Evolutionary conservation across 2,329 filamentous ascomycete genomes (phyloP).

Genomic region (Hypoxylon sp.): DNA sequence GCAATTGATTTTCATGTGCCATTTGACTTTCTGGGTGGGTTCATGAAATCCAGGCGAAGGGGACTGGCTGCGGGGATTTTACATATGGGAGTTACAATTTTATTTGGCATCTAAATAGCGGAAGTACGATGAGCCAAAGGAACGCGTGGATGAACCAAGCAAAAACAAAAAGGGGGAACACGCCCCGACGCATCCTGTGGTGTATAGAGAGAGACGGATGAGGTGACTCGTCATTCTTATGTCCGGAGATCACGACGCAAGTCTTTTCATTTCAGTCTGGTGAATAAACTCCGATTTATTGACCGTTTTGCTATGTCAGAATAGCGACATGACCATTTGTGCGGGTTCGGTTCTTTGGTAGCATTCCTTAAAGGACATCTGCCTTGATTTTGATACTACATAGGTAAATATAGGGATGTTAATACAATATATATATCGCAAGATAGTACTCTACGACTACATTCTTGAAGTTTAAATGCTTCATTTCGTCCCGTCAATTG

Average conservation of each 20-base stretch:
- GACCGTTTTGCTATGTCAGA: conserved; percentile 18
- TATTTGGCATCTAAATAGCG: conserved; percentile 36
- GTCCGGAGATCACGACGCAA: conserved; percentile 41
- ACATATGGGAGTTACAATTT: conserved; percentile 39
- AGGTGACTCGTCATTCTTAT: conserved; percentile 29
- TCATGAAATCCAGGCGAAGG: conserved; percentile 35
- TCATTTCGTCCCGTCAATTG: not conserved
- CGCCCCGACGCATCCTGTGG: conserved; percentile 35
- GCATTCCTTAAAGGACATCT: conserved; percentile 20
- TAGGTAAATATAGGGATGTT: conserved; percentile 31
- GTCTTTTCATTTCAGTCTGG: conserved; percentile 34
- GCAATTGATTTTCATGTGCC: conserved; percentile 39
- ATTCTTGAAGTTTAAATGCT: not conserved
- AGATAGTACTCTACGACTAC: not conserved
- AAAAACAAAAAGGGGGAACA: conserved; percentile 27
- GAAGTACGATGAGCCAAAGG: conserved; percentile 33
- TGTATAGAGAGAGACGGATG: conserved; percentile 43
- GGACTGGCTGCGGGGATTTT: conserved; percentile 30
- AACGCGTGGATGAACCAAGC: conserved; percentile 33
- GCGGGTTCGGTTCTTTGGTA: conserved; percentile 28
- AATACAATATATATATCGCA: conserved; percentile 24
- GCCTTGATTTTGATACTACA: conserved; percentile 22
- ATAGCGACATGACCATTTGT: conserved; percentile 19
- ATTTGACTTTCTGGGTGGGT: conserved; percentile 38
- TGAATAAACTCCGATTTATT: conserved; percentile 35